Evolutionary conservation across 306 rosid species (phyloP), one percentile per base, ranked within the genome.

Genomic region (Corylus americana): DNA sequence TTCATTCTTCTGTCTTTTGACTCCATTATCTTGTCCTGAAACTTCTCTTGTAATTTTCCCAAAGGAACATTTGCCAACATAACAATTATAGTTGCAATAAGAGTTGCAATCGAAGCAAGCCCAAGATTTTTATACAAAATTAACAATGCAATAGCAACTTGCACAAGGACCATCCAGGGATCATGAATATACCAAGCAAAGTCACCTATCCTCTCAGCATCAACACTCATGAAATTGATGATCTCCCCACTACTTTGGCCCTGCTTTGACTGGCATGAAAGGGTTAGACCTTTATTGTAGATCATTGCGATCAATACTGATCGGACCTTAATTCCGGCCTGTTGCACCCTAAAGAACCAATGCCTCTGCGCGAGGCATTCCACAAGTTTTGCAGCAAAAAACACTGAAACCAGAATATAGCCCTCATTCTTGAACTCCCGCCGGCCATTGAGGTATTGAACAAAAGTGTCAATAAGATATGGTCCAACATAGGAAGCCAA

Each of bases 1-100:
- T 88, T 88, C 88, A 88, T 90, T 73, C 91, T 76, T 39, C 27
- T 48, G 77, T 90, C 94, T 74, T 88, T 90, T 8, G 88, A 87
- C 35, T 85, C 84, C 94, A 87, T 88, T 70, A 90, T 54, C 80
- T 88, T 86, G 2, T 48, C 61, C 18, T 88, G 94, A 81, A 81
- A 85, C 59, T 78, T 83, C 75, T 87, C 83, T 72, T 70, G 86
- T 81, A 82, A 72, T 27, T 81, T 82, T 51, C 88, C 92, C 71
- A 88, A 58, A 2, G 92, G 94, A 78, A 80, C 27, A 74, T 87
- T 88, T 20, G 83, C 82, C 71, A 90, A 12, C 91, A 88, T 83
- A 10, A 90, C 71, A 54, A 85, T 0, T 13, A 88, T 5, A 51
- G 88, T 91, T 27, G 90, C 70, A 35, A 84, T 72, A 22, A 91